Percentiles rank a stretch among this genome's conserved stretches.
Conservation (phyloP, 192 early-diverging fungal genomes). For the Backusella liffmaniae region DNA sequence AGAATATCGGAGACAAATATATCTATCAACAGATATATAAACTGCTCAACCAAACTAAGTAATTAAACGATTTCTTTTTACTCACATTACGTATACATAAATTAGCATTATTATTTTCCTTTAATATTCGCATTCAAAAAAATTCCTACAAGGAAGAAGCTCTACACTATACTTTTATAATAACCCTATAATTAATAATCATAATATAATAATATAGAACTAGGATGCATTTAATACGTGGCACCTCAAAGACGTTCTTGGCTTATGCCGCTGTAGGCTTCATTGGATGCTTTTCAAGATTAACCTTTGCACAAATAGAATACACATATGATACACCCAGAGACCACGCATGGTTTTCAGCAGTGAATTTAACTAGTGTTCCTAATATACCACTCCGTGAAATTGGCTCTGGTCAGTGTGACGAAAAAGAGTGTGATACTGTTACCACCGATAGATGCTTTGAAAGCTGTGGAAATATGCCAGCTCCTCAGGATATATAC, state of each 20-base stretch:
- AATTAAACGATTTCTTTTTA: not conserved
- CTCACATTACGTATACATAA: not conserved
- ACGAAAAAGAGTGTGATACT: constrained; percentile 25
- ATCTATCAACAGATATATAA: not conserved
- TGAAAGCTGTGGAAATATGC: constrained; percentile 34
- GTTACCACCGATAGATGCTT: constrained; percentile 32
- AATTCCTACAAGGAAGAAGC: not conserved
- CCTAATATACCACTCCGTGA: constrained; percentile 16
- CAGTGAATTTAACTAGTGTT: constrained; percentile 1
- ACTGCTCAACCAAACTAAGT: not conserved
- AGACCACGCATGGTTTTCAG: constrained; percentile 1
- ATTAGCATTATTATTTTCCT: not conserved
- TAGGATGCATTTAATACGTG: not conserved
- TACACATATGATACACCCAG: constrained; percentile 8
- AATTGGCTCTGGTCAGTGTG: constrained; percentile 29
- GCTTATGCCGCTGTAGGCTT: not conserved
- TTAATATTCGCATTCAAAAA: not conserved
- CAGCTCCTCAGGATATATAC: constrained; percentile 25
- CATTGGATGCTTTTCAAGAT: not conserved
- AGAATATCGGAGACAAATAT: not conserved
- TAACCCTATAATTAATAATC: not conserved
- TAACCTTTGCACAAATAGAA: not conserved
- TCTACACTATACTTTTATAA: not conserved
- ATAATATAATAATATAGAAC: not conserved
- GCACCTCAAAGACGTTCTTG: not conserved